Evolutionary conservation across 2,329 filamentous ascomycete species (phyloP), one percentile per base, ranked within the genome.

Genomic region (Blastomyces percursus): DNA sequence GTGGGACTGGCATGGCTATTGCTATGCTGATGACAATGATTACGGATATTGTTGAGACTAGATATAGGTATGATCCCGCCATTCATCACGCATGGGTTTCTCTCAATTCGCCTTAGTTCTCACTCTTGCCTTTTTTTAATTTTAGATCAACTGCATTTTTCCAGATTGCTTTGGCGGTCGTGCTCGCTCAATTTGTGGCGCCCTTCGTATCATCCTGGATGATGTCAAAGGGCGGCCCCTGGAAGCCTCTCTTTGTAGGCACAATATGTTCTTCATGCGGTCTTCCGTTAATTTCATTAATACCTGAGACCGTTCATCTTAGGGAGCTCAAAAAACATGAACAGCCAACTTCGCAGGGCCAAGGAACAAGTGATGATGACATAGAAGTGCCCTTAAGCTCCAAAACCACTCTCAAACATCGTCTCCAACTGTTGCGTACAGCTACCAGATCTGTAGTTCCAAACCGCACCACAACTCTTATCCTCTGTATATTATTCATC

Each of bases 1-100:
- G 80, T 46, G 79, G 79, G 0, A 73, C 76, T 7, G 76, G 79
- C 14, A 79, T 81, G 3, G 73, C 77, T 2, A 73, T 76, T 64
- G 77, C 79, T 2, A 74, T 81, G 42, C 74, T 78, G 62, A 74
- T 79, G 68, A 81, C 80, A 8, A 80, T 82, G 77, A 74, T 81
- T 66, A 74, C 79, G 0, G 80, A 82, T 66, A 75, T 82, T n/a
- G 77, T 76, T 7, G 78, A 75, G 0, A 74, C 79, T 3, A 74
- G 77, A 24, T 75, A 78, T 68, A 74, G 79, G 75, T 72, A 24
- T 72, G 67, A 38, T 59, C 21, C 48, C 42, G 24, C 51, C 21
- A 59, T 27, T 46, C 24, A 9, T 24, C 38, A 27, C 12, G 11
- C 32, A 38, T 32, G 50, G 32, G 24, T 16, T 19, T 30, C 24